Percentiles rank a stretch among this genome's conserved stretches.
phyloP scores from a whole-genome alignment of 1,284 basidiomycete species.

The Sphaerobolus stellatus region DNA sequence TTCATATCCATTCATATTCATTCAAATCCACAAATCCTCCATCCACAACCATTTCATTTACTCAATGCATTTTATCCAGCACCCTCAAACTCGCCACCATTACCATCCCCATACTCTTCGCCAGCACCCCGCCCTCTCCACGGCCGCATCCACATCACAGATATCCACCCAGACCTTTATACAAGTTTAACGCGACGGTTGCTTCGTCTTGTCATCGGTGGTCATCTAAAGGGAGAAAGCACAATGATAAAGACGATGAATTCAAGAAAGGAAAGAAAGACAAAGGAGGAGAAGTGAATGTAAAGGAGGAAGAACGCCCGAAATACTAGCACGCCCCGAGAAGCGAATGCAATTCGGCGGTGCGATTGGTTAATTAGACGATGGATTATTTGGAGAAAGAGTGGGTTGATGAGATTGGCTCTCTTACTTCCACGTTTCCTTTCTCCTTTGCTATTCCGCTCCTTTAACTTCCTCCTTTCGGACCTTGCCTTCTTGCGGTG shows the following conservation, averaged over 20 bases:
- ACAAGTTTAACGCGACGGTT: constrained; percentile 47
- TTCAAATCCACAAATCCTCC: not conserved
- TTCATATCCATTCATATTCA: no score
- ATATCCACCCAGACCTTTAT: constrained; percentile 79
- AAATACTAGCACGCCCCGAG: constrained; percentile 59
- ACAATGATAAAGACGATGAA: not conserved
- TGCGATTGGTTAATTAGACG: constrained; percentile 75
- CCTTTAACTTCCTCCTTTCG: no score
- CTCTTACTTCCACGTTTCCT: not conserved
- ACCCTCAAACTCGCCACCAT: not conserved
- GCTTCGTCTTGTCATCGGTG: constrained; percentile 61
- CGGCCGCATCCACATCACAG: constrained; percentile 75
- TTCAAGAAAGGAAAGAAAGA: constrained; percentile 50
- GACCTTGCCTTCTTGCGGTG: no score
- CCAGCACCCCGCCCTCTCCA: constrained; percentile 48
- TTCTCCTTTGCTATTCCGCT: no score
- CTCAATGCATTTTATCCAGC: not conserved
- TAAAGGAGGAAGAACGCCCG: constrained; percentile 30
- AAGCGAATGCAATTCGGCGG: constrained; percentile 86
- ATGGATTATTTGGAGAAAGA: constrained; percentile 79
- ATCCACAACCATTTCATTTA: not conserved
- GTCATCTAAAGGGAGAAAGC: not conserved
- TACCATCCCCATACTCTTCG: constrained; percentile 3
- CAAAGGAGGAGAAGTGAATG: constrained; percentile 41
- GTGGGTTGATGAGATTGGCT: constrained; percentile 75